phyloP scores from a whole-genome alignment of 805 yeast genomes.

The Saccharomyces paradoxus region DNA sequence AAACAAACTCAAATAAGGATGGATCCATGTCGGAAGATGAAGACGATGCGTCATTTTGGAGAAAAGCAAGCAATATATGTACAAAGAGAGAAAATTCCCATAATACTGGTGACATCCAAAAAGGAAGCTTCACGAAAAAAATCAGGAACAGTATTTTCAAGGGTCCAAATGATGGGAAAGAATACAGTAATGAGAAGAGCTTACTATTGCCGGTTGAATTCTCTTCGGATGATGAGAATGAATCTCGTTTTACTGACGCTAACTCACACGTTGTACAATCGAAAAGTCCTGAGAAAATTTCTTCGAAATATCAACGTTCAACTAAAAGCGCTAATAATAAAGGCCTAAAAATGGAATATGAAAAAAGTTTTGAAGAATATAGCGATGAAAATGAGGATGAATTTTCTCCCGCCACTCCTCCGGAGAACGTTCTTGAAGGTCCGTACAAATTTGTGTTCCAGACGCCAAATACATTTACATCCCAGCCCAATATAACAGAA shows the following conservation, averaged over 20 bases:
- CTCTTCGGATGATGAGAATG: not conserved
- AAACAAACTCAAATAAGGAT: not conserved
- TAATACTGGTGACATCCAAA: not conserved
- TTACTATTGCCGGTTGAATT: not conserved
- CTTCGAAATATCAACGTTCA: not conserved
- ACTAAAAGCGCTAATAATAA: not conserved
- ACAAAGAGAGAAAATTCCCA: not conserved
- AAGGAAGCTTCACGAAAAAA: not conserved
- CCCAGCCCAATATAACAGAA: constrained; percentile 2
- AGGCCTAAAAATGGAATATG: not conserved
- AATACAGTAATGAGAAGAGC: not conserved
- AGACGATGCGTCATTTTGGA: not conserved
- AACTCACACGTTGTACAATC: not conserved
- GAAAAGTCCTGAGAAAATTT: not conserved
- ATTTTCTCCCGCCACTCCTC: constrained; percentile 17
- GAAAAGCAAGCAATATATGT: not conserved
- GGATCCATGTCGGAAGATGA: not conserved
- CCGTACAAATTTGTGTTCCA: constrained; percentile 23
- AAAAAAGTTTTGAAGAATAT: not conserved
- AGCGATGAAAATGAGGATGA: constrained; percentile 5
- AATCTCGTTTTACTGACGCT: not conserved
- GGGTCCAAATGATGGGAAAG: not conserved
- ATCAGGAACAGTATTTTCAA: not conserved
- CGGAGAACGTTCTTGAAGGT: constrained; percentile 9
- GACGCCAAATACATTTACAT: constrained; percentile 9